Base-by-base conservation (phyloP, 352 stramenopile genomes). In the Globisporangium iwayamae region DNA sequence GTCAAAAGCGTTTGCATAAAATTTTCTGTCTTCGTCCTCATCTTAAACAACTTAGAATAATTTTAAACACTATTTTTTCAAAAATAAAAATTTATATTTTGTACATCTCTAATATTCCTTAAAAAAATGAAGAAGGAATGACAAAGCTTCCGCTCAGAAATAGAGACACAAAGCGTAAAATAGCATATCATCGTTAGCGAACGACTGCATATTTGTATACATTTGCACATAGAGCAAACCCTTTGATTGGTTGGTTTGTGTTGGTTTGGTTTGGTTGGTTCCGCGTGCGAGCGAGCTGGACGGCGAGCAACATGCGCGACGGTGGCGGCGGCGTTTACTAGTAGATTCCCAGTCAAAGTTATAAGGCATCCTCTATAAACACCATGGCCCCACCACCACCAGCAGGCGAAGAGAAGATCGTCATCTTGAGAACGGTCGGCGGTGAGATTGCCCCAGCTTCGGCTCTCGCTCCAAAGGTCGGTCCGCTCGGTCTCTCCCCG, bases 401-500 rank as follows among this genome's bases (percentile, higher is more conserved):
- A 69, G 82, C 83, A 79, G 84, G 85, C 81, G 87, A 93, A 87
- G 85, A 94, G 78, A 94, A 91, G 73, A 74, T 92, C 76, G 96
- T 99, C 67, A 97, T 99, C 80, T 92, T 99, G 88, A 96, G 97
- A 74, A 98, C 97, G 83, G 96, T 99, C 67, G 98, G 98, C 84
- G 98, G 98, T 84, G 98, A 99, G 89, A 85, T 99, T 81, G 97
- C 93, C 80, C 92, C 97, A 73, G 97, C 98, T 78, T 99, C 98
- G 72, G 94, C 97, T 62, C 94, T 99, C 66, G 98, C 98, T 60
- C 98, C 98, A 71, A 99, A 99, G 91, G 97, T 99, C 73, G 98
- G 98, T 93, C 97, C 98, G 66, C 96, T 99, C 63, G 98, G 98
- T 96, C 88, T 99, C n/a, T 99, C 97, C 61, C 97, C 98, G 68